A percentile compares a stretch with the other conserved stretches of the same genome.
These are phyloP conservation scores for Wickerhamomyces rabaulensis DNA, from an alignment of 805 yeast species.

Conservation along the genomic window DNA sequence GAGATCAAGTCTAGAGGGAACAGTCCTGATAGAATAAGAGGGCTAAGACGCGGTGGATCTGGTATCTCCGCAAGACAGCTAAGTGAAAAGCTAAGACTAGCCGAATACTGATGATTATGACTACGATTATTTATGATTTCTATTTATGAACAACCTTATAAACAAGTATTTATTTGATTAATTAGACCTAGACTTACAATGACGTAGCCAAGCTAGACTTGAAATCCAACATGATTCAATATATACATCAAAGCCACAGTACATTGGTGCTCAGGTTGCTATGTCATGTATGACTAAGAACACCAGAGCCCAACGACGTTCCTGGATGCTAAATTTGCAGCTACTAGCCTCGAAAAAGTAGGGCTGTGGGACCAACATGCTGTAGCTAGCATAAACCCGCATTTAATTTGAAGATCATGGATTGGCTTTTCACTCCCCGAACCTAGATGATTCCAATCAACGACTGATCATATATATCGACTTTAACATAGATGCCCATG, in stretches of 20 bases:
- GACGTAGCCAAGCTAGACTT: no score
- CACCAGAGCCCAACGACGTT: neutral
- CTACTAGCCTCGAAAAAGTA: neutral
- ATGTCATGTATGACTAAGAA: no score
- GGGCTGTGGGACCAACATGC: neutral
- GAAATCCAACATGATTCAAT: no score
- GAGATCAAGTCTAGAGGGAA: slow-evolving; percentile 44
- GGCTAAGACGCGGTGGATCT: slow-evolving; percentile 11
- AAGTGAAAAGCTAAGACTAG: slow-evolving; percentile 25
- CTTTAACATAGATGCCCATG: no score
- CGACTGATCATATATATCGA: no score
- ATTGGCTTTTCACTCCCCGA: no score
- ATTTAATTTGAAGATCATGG: no score
- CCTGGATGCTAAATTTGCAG: neutral
- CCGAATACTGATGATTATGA: slow-evolving; percentile 19
- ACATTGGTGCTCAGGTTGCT: no score
- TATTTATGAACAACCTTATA: neutral
- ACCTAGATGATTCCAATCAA: no score
- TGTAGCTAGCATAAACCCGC: neutral
- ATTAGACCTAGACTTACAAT: no score
- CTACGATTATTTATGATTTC: neutral
- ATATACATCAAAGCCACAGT: no score
- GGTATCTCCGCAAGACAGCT: slow-evolving; percentile 22
- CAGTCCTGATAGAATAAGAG: slow-evolving; percentile 21
- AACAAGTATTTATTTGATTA: neutral